Conservation (phyloP, 805 yeast genomes). For the Blastobotrys parvus region DNA sequence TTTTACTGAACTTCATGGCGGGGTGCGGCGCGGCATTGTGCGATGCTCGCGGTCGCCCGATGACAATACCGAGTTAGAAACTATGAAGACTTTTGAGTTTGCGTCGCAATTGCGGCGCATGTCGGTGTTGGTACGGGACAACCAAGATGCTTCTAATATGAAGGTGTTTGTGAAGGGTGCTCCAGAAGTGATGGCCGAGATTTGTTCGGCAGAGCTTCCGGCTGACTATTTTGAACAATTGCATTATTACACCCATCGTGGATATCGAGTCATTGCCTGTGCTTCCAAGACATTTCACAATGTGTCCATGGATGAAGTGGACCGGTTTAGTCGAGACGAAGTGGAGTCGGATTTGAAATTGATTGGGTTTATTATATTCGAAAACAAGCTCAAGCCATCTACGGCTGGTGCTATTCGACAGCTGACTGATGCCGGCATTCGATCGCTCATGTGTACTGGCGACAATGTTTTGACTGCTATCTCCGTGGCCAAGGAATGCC, state of each 20-base stretch:
- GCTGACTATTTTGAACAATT: constrained; percentile 64
- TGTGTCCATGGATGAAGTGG: constrained; percentile 38
- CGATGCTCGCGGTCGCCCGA: constrained; percentile 11
- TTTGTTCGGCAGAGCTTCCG: constrained; percentile 46
- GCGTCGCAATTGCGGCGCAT: constrained; percentile 78
- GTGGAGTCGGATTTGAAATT: constrained; percentile 66
- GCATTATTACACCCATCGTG: constrained; percentile 83
- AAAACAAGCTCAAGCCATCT: constrained; percentile 72
- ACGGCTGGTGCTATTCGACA: constrained; percentile 54
- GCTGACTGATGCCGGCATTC: constrained; percentile 57
- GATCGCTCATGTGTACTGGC: constrained; percentile 96
- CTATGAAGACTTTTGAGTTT: constrained; percentile 65
- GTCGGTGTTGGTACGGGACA: constrained; percentile 66
- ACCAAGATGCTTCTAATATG: constrained; percentile 28
- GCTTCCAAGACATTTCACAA: constrained; percentile 51
- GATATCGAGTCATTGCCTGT: constrained; percentile 92
- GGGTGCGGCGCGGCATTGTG: constrained; percentile 6
- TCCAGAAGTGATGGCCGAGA: constrained; percentile 80
- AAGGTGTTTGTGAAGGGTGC: constrained; percentile 85
- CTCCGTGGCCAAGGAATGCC: constrained; percentile 84
- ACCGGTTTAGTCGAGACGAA: constrained; percentile 41
- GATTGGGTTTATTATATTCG: constrained; percentile 85
- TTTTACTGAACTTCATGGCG: constrained; percentile 43
- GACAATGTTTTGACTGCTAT: constrained; percentile 92
- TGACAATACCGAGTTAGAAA: constrained; percentile 26